Evolutionary conservation across 1,139 yeast genomes (phyloP), one percentile per base, ranked within the genome.

Genomic region (Citeromyces hawaiiensis): DNA sequence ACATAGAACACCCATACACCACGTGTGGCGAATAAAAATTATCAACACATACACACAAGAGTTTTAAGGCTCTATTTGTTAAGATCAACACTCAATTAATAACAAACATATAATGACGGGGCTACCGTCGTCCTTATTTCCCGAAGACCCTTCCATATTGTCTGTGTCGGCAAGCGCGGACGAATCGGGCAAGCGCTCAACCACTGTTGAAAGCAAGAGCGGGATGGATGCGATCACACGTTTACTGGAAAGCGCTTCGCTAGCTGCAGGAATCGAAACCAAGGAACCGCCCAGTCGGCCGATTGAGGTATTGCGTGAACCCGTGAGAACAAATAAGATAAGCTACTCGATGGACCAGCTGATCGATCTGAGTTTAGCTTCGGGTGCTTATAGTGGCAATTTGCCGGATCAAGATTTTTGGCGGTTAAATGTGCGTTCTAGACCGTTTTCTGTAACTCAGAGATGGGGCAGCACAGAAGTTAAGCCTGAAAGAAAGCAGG

Each of bases 181-280:
- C 4, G 46, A 45, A 19, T 35, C 42, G 40, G 16, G 4, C 17
- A 7, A 13, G 17, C 34, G n/a, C 17, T 10, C 17, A 3, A 9
- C n/a, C n/a, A n/a, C 34, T 13, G 15, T 30, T 14, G 34, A 30
- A 30, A 30, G 29, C 38, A 32, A 36, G 19, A 40, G 35, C 29
- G 41, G 39, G 29, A 31, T 40, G 37, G 59, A 57, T 45, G 52
- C 56, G 13, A 60, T 60, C 37, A 55, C 57, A 41, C 39, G 38
- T 38, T 43, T 44, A 27, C 41, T 44, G 5, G 46, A 44, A 31
- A 41, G 44, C 34, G 46, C 46, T 7, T 42, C 46, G 10, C 70
- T 71, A 25, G 66, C 69, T 35, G 73, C 74, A 9, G 72, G 72
- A 32, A 64, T 62, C 43, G 74, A 68, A 35, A 34, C 72, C 36